A percentile compares a stretch with the other conserved stretches of the same genome.
Evolutionary conservation across 768 basidiomycete genomes (phyloP).

Genomic region (Russula sp.): DNA sequence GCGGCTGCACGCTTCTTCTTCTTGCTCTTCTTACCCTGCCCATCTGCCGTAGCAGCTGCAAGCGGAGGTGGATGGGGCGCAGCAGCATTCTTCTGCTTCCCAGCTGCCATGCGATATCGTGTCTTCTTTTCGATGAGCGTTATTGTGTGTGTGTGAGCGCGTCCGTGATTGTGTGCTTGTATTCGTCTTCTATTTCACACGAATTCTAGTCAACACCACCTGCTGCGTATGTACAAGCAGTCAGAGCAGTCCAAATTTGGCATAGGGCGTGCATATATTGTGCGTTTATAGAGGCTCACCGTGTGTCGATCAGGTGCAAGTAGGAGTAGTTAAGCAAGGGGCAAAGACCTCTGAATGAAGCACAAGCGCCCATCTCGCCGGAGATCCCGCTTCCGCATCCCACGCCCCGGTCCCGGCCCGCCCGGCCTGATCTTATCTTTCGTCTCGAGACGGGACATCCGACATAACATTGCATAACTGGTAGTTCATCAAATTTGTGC

Average conservation of each 20-base stretch:
- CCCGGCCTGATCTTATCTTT: background rate
- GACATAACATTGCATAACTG: too few relatives aligned
- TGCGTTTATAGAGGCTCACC: slow-evolving; percentile 20
- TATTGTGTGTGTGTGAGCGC: background rate
- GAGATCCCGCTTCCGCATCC: slow-evolving; percentile 14
- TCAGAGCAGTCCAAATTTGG: slow-evolving; percentile 4
- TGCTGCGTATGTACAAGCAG: slow-evolving; percentile 1
- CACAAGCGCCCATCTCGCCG: slow-evolving; percentile 15
- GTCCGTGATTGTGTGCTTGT: slow-evolving; percentile 3
- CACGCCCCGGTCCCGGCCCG: slow-evolving; percentile 14
- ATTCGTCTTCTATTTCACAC: background rate
- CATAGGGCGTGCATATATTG: background rate
- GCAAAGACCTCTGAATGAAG: slow-evolving; percentile 21
- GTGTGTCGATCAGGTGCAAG: slow-evolving; percentile 19
- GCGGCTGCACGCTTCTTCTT: slow-evolving; percentile 24
- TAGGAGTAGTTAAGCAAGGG: slow-evolving; percentile 20
- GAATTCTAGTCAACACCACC: slow-evolving; percentile 11
- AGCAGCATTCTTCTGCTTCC: slow-evolving; percentile 23
- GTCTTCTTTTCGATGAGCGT: background rate
- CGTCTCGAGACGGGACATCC: too few relatives aligned
- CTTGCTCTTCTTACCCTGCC: slow-evolving; percentile 19
- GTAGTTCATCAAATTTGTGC: too few relatives aligned
- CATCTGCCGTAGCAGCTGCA: slow-evolving; percentile 1
- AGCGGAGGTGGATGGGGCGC: slow-evolving; percentile 3
- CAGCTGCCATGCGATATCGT: slow-evolving; percentile 18